phyloP scores from a whole-genome alignment of 2,329 filamentous ascomycete genomes.

The Neonectria faginata region DNA sequence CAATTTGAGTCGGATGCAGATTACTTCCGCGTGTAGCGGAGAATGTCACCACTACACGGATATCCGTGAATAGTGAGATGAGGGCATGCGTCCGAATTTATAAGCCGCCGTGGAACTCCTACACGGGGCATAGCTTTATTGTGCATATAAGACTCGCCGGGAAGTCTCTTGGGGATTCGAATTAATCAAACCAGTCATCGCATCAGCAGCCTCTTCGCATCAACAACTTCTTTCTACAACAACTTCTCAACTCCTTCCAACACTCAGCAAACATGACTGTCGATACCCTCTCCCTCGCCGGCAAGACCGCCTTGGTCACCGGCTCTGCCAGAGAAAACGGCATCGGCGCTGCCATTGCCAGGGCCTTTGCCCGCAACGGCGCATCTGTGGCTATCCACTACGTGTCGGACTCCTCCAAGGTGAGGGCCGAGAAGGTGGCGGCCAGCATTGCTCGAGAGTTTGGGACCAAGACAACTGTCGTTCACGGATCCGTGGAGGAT shows the following conservation, averaged over 20 bases:
- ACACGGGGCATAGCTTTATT: not conserved
- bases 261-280: slow-evolving; percentile 12
- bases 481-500: slow-evolving; percentile 44
- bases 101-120: not conserved
- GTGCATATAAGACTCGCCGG: not conserved
- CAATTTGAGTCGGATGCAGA: not conserved
- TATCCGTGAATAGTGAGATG: not conserved
- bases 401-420: slow-evolving; percentile 48
- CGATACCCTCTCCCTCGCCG: slow-evolving; percentile 47
- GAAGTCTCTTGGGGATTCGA: not conserved
- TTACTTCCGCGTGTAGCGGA: not conserved
- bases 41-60: not conserved
- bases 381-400: slow-evolving; percentile 53
- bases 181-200: not conserved
- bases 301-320: slow-evolving; percentile 56
- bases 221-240: not conserved
- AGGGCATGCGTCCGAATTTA: not conserved
- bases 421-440: slow-evolving; percentile 47
- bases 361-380: slow-evolving; percentile 50
- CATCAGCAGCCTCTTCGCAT: no score
- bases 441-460: slow-evolving; percentile 41
- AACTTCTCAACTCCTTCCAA: not conserved
- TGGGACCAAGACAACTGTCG: slow-evolving; percentile 45
- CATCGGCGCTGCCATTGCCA: slow-evolving; percentile 55
- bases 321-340: slow-evolving; percentile 55